Base-by-base conservation (phyloP, 2,329 filamentous ascomycete genomes). In the Hymenoscyphus albidus region DNA sequence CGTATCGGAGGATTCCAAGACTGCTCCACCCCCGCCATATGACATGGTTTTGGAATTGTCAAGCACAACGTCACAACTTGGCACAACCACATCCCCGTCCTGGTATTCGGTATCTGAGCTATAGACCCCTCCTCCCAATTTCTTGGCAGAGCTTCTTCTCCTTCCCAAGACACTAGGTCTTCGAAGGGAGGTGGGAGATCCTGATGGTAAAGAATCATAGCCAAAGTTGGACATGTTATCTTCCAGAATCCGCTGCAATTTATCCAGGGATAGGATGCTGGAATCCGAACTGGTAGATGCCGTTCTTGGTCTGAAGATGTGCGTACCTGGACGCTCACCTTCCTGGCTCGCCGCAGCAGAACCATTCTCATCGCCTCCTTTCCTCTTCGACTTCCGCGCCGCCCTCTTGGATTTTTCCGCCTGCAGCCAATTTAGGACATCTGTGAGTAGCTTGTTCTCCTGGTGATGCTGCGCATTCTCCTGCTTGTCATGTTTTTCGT, bases 31-130 rank as follows among this genome's bases (percentile, higher is more conserved):
- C 31, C 88, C 87, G 14, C 80, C 83, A 74, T 95, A 96, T 60
- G 88, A 86, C 71, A 97, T 80, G 0, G 93, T 96, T 78, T 94
- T 95, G 5, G 91, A 90, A 74, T 97, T 97, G 78, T 98, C 94
- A 22, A 98, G 82, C 57, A 88, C 81, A 7, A 87, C 92, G 76
- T 97, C 92, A 70, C 93, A 96, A 68, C 85, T 87, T 0, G 94
- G 94, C 1, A 96, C 92, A n/a, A 91, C 78, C 18, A 87, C 82
- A 67, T 97, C 92, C n/a, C 86, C 86, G 68, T 97, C 93, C 16
- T 86, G 80, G 70, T 89, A 91, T 65, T 98, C 94, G 0, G 93
- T 96, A 71, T 97, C 94, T 0, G 92, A 95, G 3, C 90, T 92
- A 4, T 82, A 83, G 73, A 14, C 80, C 77, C 68, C 68, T 77